A percentile compares a stretch with the other conserved stretches of the same genome.
Evolutionary conservation across 768 basidiomycete species (phyloP).

Genomic region (Hortiboletus campestris): DNA sequence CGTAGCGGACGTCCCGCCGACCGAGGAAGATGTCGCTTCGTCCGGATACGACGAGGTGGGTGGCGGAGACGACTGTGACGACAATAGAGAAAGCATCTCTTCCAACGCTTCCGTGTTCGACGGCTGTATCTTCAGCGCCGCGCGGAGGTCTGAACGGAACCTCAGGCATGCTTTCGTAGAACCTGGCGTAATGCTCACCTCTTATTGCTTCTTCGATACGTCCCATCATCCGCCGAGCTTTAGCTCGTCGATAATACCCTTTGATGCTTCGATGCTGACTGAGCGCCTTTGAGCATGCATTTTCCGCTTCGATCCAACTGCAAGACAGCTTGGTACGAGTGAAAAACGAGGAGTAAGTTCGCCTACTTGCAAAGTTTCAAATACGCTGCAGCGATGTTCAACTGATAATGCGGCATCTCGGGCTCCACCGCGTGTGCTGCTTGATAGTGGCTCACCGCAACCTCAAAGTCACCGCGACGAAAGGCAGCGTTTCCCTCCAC

Average conservation of each 20-base stretch:
- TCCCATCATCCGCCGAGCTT: slow-evolving; percentile 61
- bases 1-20: slow-evolving; percentile 19
- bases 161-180: background rate
- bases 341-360: slow-evolving; percentile 3
- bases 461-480: slow-evolving; percentile 55
- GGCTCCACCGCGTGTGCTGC: slow-evolving; percentile 62
- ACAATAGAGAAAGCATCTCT: slow-evolving; percentile 48
- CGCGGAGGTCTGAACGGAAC: slow-evolving; percentile 50
- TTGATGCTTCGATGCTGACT: slow-evolving; percentile 66
- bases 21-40: slow-evolving; percentile 30
- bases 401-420: slow-evolving; percentile 72
- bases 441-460: slow-evolving; percentile 58
- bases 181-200: slow-evolving; percentile 36
- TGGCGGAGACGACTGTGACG: slow-evolving; percentile 16
- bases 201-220: slow-evolving; percentile 56
- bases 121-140: slow-evolving; percentile 60
- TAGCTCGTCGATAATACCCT: slow-evolving; percentile 67
- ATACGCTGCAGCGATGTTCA: slow-evolving; percentile 74
- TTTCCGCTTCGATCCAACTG: slow-evolving; percentile 73
- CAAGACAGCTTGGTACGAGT: slow-evolving; percentile 17
- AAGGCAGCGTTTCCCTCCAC: slow-evolving; percentile 67
- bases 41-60: slow-evolving; percentile 14
- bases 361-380: slow-evolving; percentile 68
- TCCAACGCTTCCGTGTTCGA: slow-evolving; percentile 59
- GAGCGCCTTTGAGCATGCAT: slow-evolving; percentile 64